Evolutionary conservation across 2,329 filamentous ascomycete genomes (phyloP).

Genomic region (Talaromyces sp.): DNA sequence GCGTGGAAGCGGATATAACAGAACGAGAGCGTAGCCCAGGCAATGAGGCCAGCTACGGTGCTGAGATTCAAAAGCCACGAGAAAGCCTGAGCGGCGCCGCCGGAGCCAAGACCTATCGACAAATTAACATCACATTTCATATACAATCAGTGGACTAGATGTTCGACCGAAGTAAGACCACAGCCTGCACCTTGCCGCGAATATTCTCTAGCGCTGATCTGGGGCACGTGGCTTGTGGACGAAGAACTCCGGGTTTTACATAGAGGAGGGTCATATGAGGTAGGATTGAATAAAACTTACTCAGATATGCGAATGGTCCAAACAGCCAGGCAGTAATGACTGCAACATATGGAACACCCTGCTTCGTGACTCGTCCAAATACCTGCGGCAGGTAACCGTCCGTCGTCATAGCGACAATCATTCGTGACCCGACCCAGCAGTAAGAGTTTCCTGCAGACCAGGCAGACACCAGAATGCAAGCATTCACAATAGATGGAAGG

Average conservation of each 20-base stretch:
- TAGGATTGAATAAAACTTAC: conserved; percentile 15
- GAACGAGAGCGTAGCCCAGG: conserved; percentile 53
- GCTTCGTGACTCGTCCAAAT: conserved; percentile 52
- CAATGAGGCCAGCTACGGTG: conserved; percentile 48
- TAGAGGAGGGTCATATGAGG: too few species aligned
- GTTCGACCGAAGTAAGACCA: too few species aligned
- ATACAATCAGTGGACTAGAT: too few species aligned
- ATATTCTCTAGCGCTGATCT: too few species aligned
- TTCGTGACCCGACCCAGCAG: conserved; percentile 15
- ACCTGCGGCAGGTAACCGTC: conserved; percentile 58
- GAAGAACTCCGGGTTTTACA: too few species aligned
- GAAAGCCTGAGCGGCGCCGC: conserved; percentile 37
- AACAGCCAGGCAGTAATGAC: conserved; percentile 55
- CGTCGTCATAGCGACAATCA: conserved; percentile 45
- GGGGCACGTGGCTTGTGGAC: too few species aligned
- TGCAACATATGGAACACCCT: conserved; percentile 55
- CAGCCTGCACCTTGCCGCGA: too few species aligned
- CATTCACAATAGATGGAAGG: conserved; percentile 35
- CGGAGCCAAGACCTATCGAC: conserved; percentile 30
- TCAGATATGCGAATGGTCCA: conserved; percentile 43
- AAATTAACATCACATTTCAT: neutral
- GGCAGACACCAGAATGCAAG: conserved; percentile 36
- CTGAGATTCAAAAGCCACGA: conserved; percentile 45
- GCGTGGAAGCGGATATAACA: conserved; percentile 53
- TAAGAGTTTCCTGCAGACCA: conserved; percentile 42